Percentiles rank a stretch among this genome's conserved stretches.
phyloP scores from a whole-genome alignment of 2,329 filamentous ascomycete species.

The Aureobasidium melanogenum region DNA sequence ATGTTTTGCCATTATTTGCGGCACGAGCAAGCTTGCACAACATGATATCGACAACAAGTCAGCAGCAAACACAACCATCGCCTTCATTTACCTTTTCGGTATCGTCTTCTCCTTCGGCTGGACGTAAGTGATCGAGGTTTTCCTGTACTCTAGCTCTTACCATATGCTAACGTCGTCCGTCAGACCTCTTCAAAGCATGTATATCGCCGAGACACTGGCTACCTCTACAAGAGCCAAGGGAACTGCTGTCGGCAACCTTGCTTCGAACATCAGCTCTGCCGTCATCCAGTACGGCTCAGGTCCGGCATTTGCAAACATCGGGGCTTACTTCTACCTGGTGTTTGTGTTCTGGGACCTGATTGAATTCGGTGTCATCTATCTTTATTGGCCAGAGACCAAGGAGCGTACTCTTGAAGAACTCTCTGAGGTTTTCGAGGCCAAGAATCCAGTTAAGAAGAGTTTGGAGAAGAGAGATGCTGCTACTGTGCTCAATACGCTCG shows the following conservation, averaged over 20 bases:
- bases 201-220: constrained; percentile 16
- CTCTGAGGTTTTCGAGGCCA: constrained; percentile 33
- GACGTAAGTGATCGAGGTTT: constrained; percentile 12
- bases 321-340: constrained; percentile 21
- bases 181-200: constrained; percentile 27
- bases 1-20: constrained; percentile 16
- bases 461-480: constrained; percentile 11
- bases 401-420: constrained; percentile 38
- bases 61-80: constrained; percentile 17
- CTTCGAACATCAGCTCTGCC: constrained; percentile 28
- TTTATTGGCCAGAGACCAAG: constrained; percentile 33
- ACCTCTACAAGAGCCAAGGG: constrained; percentile 27
- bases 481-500: constrained; percentile 8
- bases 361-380: constrained; percentile 26
- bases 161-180: not conserved
- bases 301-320: constrained; percentile 19
- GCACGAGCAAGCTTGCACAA: constrained; percentile 1
- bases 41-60: not conserved
- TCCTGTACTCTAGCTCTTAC: too few species aligned
- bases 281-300: constrained; percentile 19
- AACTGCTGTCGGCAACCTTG: constrained; percentile 34
- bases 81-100: constrained; percentile 26
- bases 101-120: constrained; percentile 26
- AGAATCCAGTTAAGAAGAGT: constrained; percentile 30
- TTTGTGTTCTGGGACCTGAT: constrained; percentile 26